Evolutionary conservation across 257 asterid species (phyloP).

Genomic region (Prunella vulgaris): DNA sequence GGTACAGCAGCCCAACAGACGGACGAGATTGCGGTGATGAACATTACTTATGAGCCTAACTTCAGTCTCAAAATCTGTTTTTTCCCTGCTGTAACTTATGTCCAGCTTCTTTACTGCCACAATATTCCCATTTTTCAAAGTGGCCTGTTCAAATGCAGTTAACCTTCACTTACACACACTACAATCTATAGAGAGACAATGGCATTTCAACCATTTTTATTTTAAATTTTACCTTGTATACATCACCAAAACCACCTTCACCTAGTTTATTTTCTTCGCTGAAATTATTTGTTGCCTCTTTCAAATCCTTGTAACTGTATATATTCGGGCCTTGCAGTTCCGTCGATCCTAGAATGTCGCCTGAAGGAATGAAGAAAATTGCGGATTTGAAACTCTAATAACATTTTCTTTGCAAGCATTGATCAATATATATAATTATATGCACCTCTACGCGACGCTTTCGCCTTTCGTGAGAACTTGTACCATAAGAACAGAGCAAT

Average conservation of each 20-base stretch:
- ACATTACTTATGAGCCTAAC: conserved; percentile 80
- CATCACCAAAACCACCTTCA: conserved; percentile 83
- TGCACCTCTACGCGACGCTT: conserved; percentile 36
- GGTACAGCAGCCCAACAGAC: conserved; percentile 66
- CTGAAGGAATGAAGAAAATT: conserved; percentile 20
- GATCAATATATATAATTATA: background rate
- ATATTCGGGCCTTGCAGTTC: conserved; percentile 72
- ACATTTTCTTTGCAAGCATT: background rate
- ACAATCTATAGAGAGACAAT: background rate
- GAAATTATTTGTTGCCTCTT: conserved; percentile 57
- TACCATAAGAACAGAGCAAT: conserved; percentile 44
- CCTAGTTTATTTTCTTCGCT: conserved; percentile 70
- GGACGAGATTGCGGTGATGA: conserved; percentile 86
- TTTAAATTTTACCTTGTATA: conserved; percentile 51
- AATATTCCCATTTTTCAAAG: conserved; percentile 53
- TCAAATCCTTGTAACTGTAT: conserved; percentile 58
- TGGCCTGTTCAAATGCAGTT: conserved; percentile 43
- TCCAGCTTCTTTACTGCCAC: conserved; percentile 75
- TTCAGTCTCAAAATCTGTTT: conserved; percentile 70
- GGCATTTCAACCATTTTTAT: background rate
- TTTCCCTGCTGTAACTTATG: conserved; percentile 47
- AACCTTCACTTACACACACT: background rate
- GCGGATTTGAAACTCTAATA: background rate
- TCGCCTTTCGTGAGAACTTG: conserved; percentile 40
- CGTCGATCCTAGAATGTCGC: conserved; percentile 60